These are phyloP conservation scores for Pseudogymnoascus sp. DNA, from an alignment of 2,329 filamentous ascomycete species.

Conservation along the genomic window DNA sequence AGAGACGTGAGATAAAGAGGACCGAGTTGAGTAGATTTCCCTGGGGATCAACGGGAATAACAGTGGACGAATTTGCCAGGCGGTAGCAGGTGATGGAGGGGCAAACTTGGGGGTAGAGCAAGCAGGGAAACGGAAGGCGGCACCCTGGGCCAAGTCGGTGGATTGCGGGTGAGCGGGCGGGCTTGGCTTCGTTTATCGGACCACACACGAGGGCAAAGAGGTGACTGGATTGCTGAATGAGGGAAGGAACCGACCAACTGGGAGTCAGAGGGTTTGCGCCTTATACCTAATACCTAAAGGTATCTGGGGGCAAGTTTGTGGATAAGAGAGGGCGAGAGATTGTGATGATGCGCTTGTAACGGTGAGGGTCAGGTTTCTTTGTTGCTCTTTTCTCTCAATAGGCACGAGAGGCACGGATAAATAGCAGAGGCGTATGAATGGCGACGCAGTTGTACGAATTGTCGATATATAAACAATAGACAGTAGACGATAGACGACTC, in stretches of 20 bases:
- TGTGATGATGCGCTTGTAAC: background rate
- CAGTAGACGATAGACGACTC: background rate
- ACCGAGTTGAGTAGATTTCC: background rate
- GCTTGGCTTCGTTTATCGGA: conserved; percentile 1
- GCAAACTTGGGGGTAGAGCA: background rate
- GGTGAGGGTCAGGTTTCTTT: background rate
- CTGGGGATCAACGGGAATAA: background rate
- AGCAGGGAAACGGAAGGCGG: background rate
- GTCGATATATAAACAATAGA: background rate
- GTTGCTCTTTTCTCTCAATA: background rate
- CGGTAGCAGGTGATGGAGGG: background rate
- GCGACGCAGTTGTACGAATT: background rate
- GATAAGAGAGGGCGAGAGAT: background rate
- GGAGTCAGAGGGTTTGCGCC: too few relatives aligned
- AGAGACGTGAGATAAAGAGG: background rate
- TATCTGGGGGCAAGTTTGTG: background rate
- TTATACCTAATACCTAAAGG: too few relatives aligned
- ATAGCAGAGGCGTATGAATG: background rate
- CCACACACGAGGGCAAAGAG: background rate
- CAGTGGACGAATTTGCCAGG: background rate
- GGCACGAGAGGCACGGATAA: too few relatives aligned
- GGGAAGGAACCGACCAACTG: background rate
- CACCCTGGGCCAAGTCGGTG: conserved; percentile 4
- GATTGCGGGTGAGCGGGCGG: conserved; percentile 6
- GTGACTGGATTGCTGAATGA: background rate